Evolutionary conservation across 331 rosid genomes (phyloP), one percentile per base, ranked within the genome.

Genomic region (Acacia concinna): DNA sequence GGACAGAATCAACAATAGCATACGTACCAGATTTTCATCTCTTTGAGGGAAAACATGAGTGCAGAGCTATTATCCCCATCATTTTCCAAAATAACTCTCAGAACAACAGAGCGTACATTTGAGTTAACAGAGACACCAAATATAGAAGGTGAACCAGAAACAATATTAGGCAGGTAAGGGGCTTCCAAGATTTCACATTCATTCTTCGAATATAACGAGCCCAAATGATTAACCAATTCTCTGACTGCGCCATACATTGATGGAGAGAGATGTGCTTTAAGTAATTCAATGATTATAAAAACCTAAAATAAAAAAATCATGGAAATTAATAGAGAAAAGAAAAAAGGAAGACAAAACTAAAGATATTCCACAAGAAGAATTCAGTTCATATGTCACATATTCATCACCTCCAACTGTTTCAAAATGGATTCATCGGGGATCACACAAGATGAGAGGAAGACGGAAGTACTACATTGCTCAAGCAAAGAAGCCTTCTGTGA

Each of bases 331-430:
- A 79, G 81, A 72, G 52, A 23, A 5, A 13, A 20, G 37, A 32
- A 5, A 56, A 32, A 6, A 10, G 8, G 59, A 38, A 20, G 64
- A 12, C 27, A 56, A 68, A 74, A 69, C 34, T 69, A 68, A 27
- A 59, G 20, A 21, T 43, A 12, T 14, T 21, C 32, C 20, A 17
- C 34, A 18, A 46, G 65, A 18, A 46, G 57, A 49, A 46, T 71
- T 64, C 27, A 62, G 44, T 41, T 67, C 41, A 43, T 52, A 57
- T 73, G 4, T 43, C 31, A 68, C 25, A 69, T 32, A 35, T 27
- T 30, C 83, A 85, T 67, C 87, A 93, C 99, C 99, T 95, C 92
- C 79, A 95, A 81, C 84, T 87, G 94, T 83, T 88, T 91, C 83
- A 81, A 75, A 74, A 85, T 80, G 71, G 97, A 84, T 82, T 92